Conservation (phyloP, 176 grass and related monocot species). For the Oropetium thomaeum region DNA sequence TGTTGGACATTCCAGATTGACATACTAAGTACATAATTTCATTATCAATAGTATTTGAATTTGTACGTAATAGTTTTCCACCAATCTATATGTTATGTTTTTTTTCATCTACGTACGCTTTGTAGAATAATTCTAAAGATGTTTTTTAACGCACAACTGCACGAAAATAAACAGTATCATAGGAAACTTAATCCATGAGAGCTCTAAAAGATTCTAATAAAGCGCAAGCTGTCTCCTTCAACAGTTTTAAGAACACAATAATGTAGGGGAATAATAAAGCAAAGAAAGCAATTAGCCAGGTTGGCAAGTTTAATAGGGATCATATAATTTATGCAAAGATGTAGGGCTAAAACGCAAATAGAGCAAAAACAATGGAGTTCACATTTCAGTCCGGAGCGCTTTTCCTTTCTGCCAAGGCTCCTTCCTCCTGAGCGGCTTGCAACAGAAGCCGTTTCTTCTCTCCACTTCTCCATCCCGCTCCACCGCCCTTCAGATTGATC, state of each 20-base stretch:
- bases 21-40: no score
- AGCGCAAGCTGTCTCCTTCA: background rate
- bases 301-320: background rate
- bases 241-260: background rate
- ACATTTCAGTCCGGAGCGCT: constrained; percentile 11
- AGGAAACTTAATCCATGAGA: background rate
- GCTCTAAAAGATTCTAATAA: background rate
- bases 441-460: background rate
- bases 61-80: no score
- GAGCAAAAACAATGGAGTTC: constrained; percentile 11
- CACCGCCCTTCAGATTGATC: constrained; percentile 27
- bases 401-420: constrained; percentile 27
- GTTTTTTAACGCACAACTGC: no score
- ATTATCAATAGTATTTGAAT: no score
- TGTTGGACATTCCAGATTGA: no score
- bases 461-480: background rate
- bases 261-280: background rate
- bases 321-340: background rate
- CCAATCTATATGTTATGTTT: no score
- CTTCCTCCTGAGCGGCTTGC: background rate
- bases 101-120: no score
- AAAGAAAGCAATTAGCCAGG: background rate
- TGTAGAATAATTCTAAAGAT: no score
- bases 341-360: background rate
- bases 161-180: background rate